phyloP scores from a whole-genome alignment of 768 basidiomycete species.

The Cystoderma amianthinum region DNA sequence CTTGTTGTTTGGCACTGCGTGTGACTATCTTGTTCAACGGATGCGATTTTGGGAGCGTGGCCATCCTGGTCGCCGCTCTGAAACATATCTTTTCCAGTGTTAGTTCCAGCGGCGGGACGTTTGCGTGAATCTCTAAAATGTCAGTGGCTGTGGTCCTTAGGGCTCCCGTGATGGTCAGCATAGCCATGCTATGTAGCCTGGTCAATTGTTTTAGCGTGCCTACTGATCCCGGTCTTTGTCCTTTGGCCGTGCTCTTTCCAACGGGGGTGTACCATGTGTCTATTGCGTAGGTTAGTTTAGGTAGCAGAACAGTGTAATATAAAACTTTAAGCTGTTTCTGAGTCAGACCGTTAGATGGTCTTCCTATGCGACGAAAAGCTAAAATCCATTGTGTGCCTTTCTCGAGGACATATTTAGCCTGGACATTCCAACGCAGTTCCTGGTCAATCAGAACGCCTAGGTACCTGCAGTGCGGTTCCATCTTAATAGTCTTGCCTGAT shows the following conservation, averaged over 20 bases:
- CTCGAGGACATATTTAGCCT: neutral
- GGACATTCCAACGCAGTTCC: neutral
- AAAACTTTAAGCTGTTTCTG: slow-evolving; percentile 7
- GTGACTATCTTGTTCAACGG: neutral
- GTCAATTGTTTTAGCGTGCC: slow-evolving; percentile 1
- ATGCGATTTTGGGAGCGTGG: slow-evolving; percentile 4
- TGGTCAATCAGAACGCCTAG: slow-evolving; percentile 7
- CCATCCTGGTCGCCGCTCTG: neutral
- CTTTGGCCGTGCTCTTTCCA: neutral
- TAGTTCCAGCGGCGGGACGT: slow-evolving; percentile 5
- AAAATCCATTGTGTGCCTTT: neutral
- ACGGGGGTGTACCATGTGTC: slow-evolving; percentile 15
- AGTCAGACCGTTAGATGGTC: slow-evolving; percentile 5
- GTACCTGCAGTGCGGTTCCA: slow-evolving; percentile 5
- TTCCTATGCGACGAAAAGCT: neutral
- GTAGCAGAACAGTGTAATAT: slow-evolving; percentile 12
- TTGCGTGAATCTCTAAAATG: slow-evolving; percentile 9
- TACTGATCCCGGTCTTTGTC: no score
- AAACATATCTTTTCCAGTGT: slow-evolving; percentile 2
- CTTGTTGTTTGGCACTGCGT: neutral
- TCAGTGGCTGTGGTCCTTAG: slow-evolving; percentile 9
- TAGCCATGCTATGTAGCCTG: slow-evolving; percentile 9
- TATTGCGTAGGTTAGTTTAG: slow-evolving; percentile 10
- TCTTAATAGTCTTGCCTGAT: neutral
- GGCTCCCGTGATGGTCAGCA: slow-evolving; percentile 9